These are phyloP conservation scores for Deinandra increscens DNA, from an alignment of 129 eudicot genomes.

Conservation along the genomic window DNA sequence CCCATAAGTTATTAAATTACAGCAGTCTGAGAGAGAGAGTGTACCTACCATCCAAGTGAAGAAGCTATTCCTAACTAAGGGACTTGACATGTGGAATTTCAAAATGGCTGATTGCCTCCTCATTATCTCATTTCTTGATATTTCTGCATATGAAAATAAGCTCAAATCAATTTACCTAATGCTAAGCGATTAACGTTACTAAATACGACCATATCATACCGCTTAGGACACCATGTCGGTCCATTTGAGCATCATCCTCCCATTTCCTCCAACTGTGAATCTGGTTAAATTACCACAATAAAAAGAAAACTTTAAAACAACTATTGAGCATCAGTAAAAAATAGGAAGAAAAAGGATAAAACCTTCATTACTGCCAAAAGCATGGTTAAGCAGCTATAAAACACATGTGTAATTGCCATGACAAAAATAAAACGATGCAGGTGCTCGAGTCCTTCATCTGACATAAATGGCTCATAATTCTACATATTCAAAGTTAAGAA, in stretches of 20 bases:
- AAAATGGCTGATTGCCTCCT: constrained; percentile 73
- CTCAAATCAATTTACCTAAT: not conserved
- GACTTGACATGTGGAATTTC: constrained; percentile 62
- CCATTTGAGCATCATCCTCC: constrained; percentile 89
- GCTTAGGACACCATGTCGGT: constrained; percentile 54
- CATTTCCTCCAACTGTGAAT: constrained; percentile 83
- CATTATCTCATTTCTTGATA: constrained; percentile 62
- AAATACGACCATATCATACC: constrained; percentile 41
- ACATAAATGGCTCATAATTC: constrained; percentile 80
- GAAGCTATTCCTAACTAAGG: constrained; percentile 50
- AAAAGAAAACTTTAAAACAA: not conserved
- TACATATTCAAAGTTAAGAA: constrained; percentile 19
- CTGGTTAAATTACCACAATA: constrained; percentile 34
- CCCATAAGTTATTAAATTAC: not conserved
- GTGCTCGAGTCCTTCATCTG: constrained; percentile 90
- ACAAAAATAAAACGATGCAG: constrained; percentile 85
- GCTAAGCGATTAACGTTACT: not conserved
- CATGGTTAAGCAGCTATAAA: constrained; percentile 93
- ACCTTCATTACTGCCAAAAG: constrained; percentile 91
- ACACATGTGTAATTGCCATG: constrained; percentile 81
- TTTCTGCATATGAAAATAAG: constrained; percentile 42
- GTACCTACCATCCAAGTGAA: constrained; percentile 73
- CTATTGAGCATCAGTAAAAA: not conserved
- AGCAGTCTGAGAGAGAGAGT: not conserved
- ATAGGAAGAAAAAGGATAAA: not conserved